Evolutionary conservation across 1,139 yeast species (phyloP), one percentile per base, ranked within the genome.

Genomic region (Scheffersomyces titani): DNA sequence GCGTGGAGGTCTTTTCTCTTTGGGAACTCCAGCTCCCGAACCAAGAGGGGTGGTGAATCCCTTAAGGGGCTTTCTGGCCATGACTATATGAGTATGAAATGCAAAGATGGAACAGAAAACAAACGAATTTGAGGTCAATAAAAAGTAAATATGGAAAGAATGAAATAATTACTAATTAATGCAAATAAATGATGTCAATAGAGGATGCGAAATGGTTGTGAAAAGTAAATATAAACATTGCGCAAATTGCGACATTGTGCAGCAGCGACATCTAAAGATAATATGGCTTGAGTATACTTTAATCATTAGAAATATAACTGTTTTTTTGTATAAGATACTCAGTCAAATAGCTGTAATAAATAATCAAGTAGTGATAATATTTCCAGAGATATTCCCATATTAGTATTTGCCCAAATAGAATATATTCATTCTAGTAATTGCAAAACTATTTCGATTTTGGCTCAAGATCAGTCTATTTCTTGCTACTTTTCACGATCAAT

Each of bases 1-100:
- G 50, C 69, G 70, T 16, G 77, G 77, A 11, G 82, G 82, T 47
- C 82, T 63, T 53, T 74, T 71, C 13, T 77, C 80, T 57, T 73
- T 75, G 9, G 82, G 76, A 0, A 78, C 70, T 1, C 82, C 82
- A 1, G 82, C 82, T 2, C 83, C 83, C 9, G 80, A 76, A 5
- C 83, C 82, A 24, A 77, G 65, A 0, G 83, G 82, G 6, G 82
- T 78, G 21, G 83, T 78, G 59, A 72, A 78, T 55, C 68, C 75
- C 16, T 65, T 77, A 47, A 78, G 68, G 19, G 77, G 75, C 63
- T 77, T 78, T 54, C 78, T 63, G 5, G 69, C 73, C 75, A 73
- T 72, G 24, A 9, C n/a, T 46, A 46, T 46, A 16, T 19, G n/a
- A 9, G 49, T 19, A 3, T 19, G n/a, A 19, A 46, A 6, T 5